Conservation (phyloP, 1,139 yeast genomes). For the Diutina scorzettiae region DNA sequence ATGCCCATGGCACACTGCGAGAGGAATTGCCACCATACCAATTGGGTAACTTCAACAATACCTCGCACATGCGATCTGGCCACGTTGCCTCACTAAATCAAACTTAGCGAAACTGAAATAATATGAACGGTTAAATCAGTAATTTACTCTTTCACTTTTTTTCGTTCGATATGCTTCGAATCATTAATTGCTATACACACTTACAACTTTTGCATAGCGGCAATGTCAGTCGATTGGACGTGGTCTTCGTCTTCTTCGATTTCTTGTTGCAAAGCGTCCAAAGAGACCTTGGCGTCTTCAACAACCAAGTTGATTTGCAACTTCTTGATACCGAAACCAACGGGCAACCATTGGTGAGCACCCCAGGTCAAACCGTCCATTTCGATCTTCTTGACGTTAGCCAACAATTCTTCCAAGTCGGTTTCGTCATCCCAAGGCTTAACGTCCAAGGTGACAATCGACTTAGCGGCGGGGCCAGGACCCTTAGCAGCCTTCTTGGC, state of each 20-base stretch:
- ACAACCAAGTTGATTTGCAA: constrained; percentile 96
- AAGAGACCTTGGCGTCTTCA: constrained; percentile 89
- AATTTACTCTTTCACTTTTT: too few species aligned
- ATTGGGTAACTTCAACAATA: too few species aligned
- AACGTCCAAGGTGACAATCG: constrained; percentile 90
- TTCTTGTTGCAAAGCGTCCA: constrained; percentile 73
- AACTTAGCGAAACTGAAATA: too few species aligned
- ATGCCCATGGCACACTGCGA: too few species aligned
- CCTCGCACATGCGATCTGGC: too few species aligned
- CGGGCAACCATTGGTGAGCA: constrained; percentile 91
- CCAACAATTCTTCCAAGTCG: constrained; percentile 77
- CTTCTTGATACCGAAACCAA: constrained; percentile 99
- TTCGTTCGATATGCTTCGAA: too few species aligned
- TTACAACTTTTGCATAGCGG: constrained; percentile 97
- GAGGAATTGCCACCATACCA: too few species aligned
- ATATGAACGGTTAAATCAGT: too few species aligned
- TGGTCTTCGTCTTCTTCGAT: constrained; percentile 98
- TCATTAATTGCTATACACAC: too few species aligned
- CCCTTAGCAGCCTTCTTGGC: constrained; percentile 97
- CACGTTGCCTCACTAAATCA: too few species aligned
- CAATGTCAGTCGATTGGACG: constrained; percentile 96
- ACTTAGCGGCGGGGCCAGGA: constrained; percentile 97
- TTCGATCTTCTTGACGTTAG: constrained; percentile 72
- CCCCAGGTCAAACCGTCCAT: constrained; percentile 97
- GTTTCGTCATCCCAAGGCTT: constrained; percentile 99